Evolutionary conservation across 2,329 filamentous ascomycete species (phyloP), one percentile per base, ranked within the genome.

Genomic region (Penicillium sp.): DNA sequence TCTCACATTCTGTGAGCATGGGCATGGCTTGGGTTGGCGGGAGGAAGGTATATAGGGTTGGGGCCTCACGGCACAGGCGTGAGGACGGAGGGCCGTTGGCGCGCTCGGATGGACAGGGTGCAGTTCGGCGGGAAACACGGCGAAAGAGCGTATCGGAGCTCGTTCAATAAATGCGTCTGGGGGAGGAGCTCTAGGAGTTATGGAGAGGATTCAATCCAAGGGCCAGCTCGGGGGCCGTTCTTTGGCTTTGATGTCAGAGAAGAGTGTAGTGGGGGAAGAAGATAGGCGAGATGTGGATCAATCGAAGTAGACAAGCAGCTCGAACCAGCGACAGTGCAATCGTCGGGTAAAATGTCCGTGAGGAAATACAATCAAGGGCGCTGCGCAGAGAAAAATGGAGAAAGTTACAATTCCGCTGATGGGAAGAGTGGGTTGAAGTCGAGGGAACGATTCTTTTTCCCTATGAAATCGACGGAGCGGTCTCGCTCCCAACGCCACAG

Each of bases 1-100:
- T 83, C 76, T 95, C 89, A 56, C 75, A 71, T 58, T 70, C 64
- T 45, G 72, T 70, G 49, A 74, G 63, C 57, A 74, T 70, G 36
- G 42, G 50, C 53, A 56, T 56, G 53, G 39, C 46, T 54, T 50
- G 70, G 54, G 48, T 50, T 36, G 36, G 43, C 39, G 39, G 37
- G 41, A 36, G 48, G 27, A 39, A 27, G 41, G n/a, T n/a, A n/a
- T 23, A n/a, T 36, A 45, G 41, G 29, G 43, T 46, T 45, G 46
- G 33, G 50, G 51, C 49, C 62, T 58, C 64, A 45, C 51, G 53
- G 48, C 41, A 42, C 45, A 41, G 26, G 30, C 35, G 39, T 38
- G 20, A 41, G 45, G 38, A 39, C 39, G 32, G 43, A n/a, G 25
- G 43, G 33, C 44, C 42, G 41, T 46, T 46, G 50, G 39, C 42